Evolutionary conservation across 768 basidiomycete species (phyloP).

Genomic region (Mycena sanguinolenta): DNA sequence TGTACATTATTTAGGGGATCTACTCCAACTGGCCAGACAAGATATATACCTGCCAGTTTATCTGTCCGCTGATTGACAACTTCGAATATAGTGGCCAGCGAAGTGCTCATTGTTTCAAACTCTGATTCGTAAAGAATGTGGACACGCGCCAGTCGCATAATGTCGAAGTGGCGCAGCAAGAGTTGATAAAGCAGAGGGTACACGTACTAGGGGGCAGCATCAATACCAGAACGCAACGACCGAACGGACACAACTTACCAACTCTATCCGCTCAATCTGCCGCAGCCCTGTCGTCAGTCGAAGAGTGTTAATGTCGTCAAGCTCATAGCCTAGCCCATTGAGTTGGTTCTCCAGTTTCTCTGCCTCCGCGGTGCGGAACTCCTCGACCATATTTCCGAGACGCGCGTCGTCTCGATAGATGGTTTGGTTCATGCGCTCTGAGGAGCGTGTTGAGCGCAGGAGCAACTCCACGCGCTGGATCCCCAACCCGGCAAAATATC

Average conservation of each 20-base stretch:
- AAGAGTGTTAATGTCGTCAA: constrained; percentile 36
- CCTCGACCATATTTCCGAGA: constrained; percentile 7
- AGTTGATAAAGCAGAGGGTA: constrained; percentile 28
- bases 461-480: constrained; percentile 38
- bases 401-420: constrained; percentile 30
- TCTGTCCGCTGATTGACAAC: constrained; percentile 30
- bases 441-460: constrained; percentile 37
- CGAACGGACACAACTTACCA: not conserved
- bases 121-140: constrained; percentile 20
- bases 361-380: constrained; percentile 28
- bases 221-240: too few species aligned
- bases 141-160: constrained; percentile 30
- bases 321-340: constrained; percentile 30
- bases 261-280: constrained; percentile 40
- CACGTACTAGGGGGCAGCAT: constrained; percentile 18
- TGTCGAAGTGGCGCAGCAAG: constrained; percentile 32
- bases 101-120: constrained; percentile 28
- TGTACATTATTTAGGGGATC: not conserved
- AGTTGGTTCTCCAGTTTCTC: constrained; percentile 27
- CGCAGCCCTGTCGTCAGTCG: constrained; percentile 36
- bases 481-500: constrained; percentile 23
- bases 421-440: constrained; percentile 2
- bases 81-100: constrained; percentile 23
- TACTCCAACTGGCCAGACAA: not conserved
- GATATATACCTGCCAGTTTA: constrained; percentile 20